Conservation (phyloP, 148 eudicot genomes). For the Fagopyrum tataricum region DNA sequence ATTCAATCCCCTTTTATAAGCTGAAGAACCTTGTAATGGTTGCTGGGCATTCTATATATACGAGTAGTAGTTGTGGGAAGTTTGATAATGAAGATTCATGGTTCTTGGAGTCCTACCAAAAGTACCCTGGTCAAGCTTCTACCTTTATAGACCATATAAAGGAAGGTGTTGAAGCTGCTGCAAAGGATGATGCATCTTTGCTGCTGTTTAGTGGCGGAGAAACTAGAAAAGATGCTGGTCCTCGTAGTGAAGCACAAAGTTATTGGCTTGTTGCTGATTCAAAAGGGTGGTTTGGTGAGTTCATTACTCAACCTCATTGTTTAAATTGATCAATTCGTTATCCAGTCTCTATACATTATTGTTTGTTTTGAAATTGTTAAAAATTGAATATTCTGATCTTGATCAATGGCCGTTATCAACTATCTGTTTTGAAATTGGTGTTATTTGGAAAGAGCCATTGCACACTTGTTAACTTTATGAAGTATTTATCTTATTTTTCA, state of each 20-base stretch:
- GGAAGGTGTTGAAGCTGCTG: slow-evolving; percentile 64
- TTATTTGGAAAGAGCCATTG: neutral
- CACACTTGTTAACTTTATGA: neutral
- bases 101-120: slow-evolving; percentile 89
- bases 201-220: slow-evolving; percentile 97
- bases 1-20: slow-evolving; percentile 45
- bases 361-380: no score
- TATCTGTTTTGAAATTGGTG: neutral
- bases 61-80: slow-evolving; percentile 81
- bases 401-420: neutral
- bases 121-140: slow-evolving; percentile 91
- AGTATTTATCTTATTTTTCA: neutral
- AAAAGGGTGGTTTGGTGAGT: slow-evolving; percentile 88
- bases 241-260: slow-evolving; percentile 97
- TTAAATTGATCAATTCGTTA: neutral
- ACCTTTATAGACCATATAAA: slow-evolving; percentile 77
- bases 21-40: slow-evolving; percentile 89
- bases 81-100: slow-evolving; percentile 84
- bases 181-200: slow-evolving; percentile 62
- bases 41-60: slow-evolving; percentile 95
- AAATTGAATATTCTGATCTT: neutral
- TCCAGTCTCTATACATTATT: neutral
- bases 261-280: slow-evolving; percentile 97
- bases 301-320: neutral
- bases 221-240: slow-evolving; percentile 95